A percentile compares a stretch with the other conserved stretches of the same genome.
These are phyloP conservation scores for Amyloporia xantha DNA, from an alignment of 768 basidiomycete genomes.

Conservation along the genomic window DNA sequence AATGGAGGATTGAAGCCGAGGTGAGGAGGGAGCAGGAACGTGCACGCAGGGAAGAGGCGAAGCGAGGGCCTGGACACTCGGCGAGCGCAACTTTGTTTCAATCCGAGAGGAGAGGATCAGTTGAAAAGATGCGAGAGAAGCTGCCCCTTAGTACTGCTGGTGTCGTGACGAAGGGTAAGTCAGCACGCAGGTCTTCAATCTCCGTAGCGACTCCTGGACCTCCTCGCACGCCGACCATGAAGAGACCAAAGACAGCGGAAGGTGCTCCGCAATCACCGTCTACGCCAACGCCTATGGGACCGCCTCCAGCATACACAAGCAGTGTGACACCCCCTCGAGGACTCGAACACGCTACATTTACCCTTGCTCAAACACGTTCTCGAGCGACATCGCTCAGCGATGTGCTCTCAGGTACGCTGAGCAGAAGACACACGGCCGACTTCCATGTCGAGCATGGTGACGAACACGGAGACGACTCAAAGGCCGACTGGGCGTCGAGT, in stretches of 20 bases:
- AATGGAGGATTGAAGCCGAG: constrained; percentile 84
- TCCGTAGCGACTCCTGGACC: constrained; percentile 15
- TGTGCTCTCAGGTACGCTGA: constrained; percentile 45
- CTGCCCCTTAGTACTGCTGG: constrained; percentile 6
- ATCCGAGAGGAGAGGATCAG: constrained; percentile 42
- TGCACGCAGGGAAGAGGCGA: constrained; percentile 58
- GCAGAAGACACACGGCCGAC: constrained; percentile 28
- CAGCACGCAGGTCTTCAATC: constrained; percentile 18
- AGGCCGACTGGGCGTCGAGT: constrained; percentile 67
- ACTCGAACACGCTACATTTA: constrained; percentile 34
- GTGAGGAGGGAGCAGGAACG: constrained; percentile 69
- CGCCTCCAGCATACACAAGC: constrained; percentile 58
- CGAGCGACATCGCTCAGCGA: constrained; percentile 52
- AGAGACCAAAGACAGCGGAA: constrained; percentile 3
- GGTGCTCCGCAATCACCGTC: constrained; percentile 2
- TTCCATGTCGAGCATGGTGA: constrained; percentile 19
- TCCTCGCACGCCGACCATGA: constrained; percentile 9
- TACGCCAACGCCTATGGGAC: constrained; percentile 30
- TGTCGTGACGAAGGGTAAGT: constrained; percentile 12
- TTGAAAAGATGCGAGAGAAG: constrained; percentile 9
- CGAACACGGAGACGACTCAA: constrained; percentile 27
- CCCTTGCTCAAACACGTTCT: constrained; percentile 38
- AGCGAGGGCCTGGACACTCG: constrained; percentile 29
- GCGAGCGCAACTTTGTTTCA: constrained; percentile 26
- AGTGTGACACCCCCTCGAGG: constrained; percentile 27